Evolutionary conservation across 352 stramenopile species (phyloP).

Genomic region (Phytophthora macrochlamydospora): DNA sequence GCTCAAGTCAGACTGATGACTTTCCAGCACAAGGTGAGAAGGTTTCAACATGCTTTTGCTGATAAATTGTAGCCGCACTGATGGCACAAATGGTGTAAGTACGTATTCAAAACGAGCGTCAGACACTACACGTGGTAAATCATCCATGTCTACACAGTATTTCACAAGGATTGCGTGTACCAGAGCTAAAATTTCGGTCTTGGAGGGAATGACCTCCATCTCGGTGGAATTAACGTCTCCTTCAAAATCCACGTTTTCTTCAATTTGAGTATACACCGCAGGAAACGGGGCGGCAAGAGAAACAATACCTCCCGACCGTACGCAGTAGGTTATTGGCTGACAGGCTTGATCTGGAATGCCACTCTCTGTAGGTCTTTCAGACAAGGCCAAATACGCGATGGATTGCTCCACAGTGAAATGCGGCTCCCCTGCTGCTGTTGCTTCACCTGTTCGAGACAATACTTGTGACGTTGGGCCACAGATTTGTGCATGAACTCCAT

Average conservation of each 20-base stretch:
- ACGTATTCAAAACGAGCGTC: conserved; percentile 36
- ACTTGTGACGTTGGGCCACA: conserved; percentile 22
- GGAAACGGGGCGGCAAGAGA: conserved; percentile 2
- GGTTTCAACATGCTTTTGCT: conserved; percentile 25
- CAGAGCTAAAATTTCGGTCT: conserved; percentile 44
- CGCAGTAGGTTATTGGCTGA: conserved; percentile 10
- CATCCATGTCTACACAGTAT: conserved; percentile 56
- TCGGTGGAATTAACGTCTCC: conserved; percentile 20
- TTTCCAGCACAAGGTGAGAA: conserved; percentile 32
- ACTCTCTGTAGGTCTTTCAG: not conserved
- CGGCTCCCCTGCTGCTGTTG: no score
- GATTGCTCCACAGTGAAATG: not conserved
- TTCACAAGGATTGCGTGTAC: conserved; percentile 46
- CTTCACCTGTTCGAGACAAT: not conserved
- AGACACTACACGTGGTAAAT: conserved; percentile 37
- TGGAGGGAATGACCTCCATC: conserved; percentile 36
- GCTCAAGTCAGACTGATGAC: conserved; percentile 19
- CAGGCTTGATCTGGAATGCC: not conserved
- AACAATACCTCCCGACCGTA: conserved; percentile 2
- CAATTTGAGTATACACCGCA: conserved; percentile 28
- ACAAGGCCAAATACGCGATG: not conserved
- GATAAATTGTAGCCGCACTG: conserved; percentile 24
- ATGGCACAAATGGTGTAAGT: conserved; percentile 47
- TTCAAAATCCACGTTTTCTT: conserved; percentile 29
- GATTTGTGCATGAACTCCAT: conserved; percentile 36